Evolutionary conservation across 2,329 filamentous ascomycete species (phyloP), one percentile per base, ranked within the genome.

Genomic region (Penicillium palitans): DNA sequence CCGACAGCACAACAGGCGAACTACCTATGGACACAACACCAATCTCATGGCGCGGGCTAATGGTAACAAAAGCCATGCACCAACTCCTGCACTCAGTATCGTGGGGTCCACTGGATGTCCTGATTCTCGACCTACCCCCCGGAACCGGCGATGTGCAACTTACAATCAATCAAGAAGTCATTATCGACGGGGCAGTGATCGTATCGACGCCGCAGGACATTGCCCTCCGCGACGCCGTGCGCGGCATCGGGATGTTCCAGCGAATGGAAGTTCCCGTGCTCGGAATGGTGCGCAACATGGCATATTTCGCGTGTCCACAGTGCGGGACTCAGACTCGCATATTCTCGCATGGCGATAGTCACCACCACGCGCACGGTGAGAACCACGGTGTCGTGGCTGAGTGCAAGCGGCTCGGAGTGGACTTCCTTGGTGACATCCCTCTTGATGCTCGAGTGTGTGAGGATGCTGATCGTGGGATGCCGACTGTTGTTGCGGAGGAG

Each of bases 21-120:
- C 64, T 72, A 8, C 72, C 74, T 2, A 76, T 78, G 74, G 76
- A 78, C 62, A 74, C 74, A 50, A 89, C 90, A 6, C 91, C 93
- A 0, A 89, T 99, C 17, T 93, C 95, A 33, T 99, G 95, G 95
- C 87, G 95, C 52, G 95, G 95, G 0, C 84, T 96, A 2, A 97
- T 99, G 93, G 90, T 98, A 15, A 96, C 96, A 83, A 99, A 98
- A 72, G 95, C 95, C 0, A 83, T 99, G 63, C 93, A 97, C 66
- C 95, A 99, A 72, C 86, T 99, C 6, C 84, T 99, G 8, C 93
- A 97, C 73, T 91, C 96, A 66, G 95, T 99, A 0, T 90, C 95
- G 53, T 99, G 95, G 95, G 91, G 89, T 15, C 88, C 87, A 13
- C 80, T 99, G 3, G 95, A 99, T 72, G 79, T 98, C 2, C 81